Evolutionary conservation across 202 grass and related monocot genomes (phyloP).

Genomic region (Musa balbisiana): DNA sequence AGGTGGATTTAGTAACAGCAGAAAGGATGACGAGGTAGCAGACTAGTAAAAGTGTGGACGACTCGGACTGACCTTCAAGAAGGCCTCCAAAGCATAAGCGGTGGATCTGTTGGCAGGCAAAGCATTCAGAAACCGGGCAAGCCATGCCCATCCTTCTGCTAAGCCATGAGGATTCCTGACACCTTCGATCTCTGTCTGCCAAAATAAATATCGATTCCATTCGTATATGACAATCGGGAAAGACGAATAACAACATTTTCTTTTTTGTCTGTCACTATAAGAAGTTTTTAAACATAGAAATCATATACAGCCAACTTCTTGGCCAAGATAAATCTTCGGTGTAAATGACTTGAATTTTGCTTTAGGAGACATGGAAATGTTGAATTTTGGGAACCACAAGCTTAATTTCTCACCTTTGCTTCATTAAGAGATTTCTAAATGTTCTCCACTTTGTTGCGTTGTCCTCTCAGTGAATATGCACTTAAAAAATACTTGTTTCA

Average conservation of each 20-base stretch:
- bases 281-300: no score
- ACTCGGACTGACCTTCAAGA: slow-evolving; percentile 51
- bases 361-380: neutral
- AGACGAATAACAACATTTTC: neutral
- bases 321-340: no score
- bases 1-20: neutral
- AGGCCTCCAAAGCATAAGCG: slow-evolving; percentile 68
- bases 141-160: slow-evolving; percentile 81
- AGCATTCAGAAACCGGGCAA: slow-evolving; percentile 68
- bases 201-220: slow-evolving; percentile 13
- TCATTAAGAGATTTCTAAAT: no score
- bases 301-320: no score
- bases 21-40: neutral
- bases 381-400: neutral
- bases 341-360: neutral
- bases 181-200: slow-evolving; percentile 68
- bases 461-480: no score
- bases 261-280: no score
- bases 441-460: no score
- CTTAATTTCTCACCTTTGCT: no score
- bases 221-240: neutral
- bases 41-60: slow-evolving; percentile 2
- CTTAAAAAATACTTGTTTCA: no score
- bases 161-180: slow-evolving; percentile 67
- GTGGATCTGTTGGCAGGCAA: slow-evolving; percentile 63